Conservation (phyloP, 352 stramenopile genomes). For the Pythium aquatile region DNA sequence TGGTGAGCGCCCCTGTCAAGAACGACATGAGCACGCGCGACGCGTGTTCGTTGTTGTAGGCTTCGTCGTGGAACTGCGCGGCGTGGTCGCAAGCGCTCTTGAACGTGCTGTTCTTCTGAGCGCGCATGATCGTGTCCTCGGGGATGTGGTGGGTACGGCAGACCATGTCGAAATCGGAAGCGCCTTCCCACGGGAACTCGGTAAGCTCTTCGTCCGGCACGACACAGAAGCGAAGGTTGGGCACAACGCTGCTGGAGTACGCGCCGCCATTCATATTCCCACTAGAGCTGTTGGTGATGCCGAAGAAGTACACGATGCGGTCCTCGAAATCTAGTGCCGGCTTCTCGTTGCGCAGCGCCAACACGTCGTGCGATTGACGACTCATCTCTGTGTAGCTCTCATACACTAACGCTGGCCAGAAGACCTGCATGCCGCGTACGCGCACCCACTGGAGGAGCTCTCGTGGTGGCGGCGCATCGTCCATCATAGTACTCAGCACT, state of each 20-base stretch:
- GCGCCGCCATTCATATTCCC: constrained; percentile 21
- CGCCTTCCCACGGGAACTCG: constrained; percentile 19
- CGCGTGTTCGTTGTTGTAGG: constrained; percentile 31
- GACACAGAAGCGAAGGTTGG: constrained; percentile 54
- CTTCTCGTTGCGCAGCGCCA: constrained; percentile 38
- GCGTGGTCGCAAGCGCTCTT: constrained; percentile 51
- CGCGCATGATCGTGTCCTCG: constrained; percentile 37
- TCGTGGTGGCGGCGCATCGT: constrained; percentile 2
- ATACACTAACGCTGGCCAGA: constrained; percentile 77
- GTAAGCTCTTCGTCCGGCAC: constrained; percentile 40
- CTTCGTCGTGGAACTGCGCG: constrained; percentile 29
- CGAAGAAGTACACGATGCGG: constrained; percentile 80
- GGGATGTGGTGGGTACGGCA: constrained; percentile 35
- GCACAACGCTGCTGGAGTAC: constrained; percentile 28
- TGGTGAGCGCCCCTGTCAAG: neutral
- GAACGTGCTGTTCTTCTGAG: constrained; percentile 49
- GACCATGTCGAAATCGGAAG: constrained; percentile 38
- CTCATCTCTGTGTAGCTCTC: constrained; percentile 46
- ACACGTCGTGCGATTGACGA: constrained; percentile 48
- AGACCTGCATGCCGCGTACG: constrained; percentile 50
- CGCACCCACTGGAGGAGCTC: constrained; percentile 48
- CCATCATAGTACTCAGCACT: neutral
- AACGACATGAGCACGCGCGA: constrained; percentile 26
- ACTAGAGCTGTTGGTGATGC: constrained; percentile 41
- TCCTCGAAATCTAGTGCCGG: constrained; percentile 64